Evolutionary conservation across 2,329 filamentous ascomycete species (phyloP).

Genomic region (Fusarium oxysporum): DNA sequence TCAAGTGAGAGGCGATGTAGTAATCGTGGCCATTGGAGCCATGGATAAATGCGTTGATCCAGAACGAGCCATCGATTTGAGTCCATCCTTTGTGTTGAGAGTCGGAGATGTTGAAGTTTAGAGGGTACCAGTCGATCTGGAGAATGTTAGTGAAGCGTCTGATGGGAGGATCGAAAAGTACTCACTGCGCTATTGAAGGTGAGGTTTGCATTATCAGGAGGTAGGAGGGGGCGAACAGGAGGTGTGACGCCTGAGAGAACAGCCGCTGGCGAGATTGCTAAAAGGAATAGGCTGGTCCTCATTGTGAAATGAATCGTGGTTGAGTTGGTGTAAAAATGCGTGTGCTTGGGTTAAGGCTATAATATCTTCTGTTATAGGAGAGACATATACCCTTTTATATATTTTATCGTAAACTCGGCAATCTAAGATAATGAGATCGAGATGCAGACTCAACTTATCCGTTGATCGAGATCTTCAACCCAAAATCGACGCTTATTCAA

Average conservation of each 20-base stretch:
- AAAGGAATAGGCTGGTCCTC: too few relatives aligned
- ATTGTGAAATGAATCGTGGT: background rate
- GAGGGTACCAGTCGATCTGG: background rate
- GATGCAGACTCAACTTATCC: too few relatives aligned
- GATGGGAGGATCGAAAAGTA: rapidly evolving
- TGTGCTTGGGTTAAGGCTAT: background rate
- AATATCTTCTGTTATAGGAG: too few relatives aligned
- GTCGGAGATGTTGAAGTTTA: background rate
- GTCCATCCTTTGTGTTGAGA: background rate
- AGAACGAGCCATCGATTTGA: background rate
- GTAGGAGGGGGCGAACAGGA: background rate
- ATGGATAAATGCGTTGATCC: background rate
- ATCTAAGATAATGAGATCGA: background rate
- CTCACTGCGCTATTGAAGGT: background rate
- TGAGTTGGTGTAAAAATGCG: background rate
- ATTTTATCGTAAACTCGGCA: background rate
- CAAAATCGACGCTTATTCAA: background rate
- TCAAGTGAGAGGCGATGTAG: background rate
- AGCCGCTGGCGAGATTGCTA: rapidly evolving
- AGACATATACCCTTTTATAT: background rate
- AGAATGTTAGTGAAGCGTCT: background rate
- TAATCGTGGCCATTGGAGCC: background rate
- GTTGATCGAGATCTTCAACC: background rate
- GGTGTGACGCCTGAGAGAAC: rapidly evolving
- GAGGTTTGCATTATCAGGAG: background rate